These are phyloP conservation scores for Biscutella laevigata DNA, from an alignment of 441 rosid species.

Conservation along the genomic window DNA sequence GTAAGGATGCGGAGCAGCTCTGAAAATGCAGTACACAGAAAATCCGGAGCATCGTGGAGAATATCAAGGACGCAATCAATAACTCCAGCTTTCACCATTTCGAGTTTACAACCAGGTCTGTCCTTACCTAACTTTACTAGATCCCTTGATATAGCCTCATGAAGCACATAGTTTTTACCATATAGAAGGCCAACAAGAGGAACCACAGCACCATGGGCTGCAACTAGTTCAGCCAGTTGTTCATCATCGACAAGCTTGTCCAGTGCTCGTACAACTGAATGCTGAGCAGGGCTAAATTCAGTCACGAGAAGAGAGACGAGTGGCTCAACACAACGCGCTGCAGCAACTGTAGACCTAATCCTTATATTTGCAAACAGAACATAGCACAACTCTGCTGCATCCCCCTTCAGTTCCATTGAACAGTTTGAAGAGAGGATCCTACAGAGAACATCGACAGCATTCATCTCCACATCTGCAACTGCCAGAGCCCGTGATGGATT, in stretches of 20 bases:
- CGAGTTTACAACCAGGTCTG: constrained; percentile 95
- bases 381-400: constrained; percentile 97
- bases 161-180: constrained; percentile 85
- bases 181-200: constrained; percentile 98
- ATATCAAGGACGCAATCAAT: constrained; percentile 88
- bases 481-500: constrained; percentile 93
- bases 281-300: constrained; percentile 91
- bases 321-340: constrained; percentile 99
- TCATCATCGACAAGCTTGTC: constrained; percentile 98
- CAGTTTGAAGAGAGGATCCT: constrained; percentile 90
- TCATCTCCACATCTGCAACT: constrained; percentile 98
- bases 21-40: constrained; percentile 84
- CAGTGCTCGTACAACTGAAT: constrained; percentile 88
- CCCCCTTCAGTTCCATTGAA: constrained; percentile 94
- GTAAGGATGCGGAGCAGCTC: constrained; percentile 96
- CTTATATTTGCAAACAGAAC: constrained; percentile 93
- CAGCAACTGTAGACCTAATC: constrained; percentile 95
- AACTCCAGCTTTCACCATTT: constrained; percentile 98
- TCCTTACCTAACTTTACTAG: constrained; percentile 99
- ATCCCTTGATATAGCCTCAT: constrained; percentile 93
- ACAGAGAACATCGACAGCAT: constrained; percentile 98
- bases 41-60: constrained; percentile 95
- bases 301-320: constrained; percentile 89
- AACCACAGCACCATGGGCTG: constrained; percentile 97
- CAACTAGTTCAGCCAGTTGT: constrained; percentile 97